Evolutionary conservation across 352 stramenopile genomes (phyloP), one percentile per base, ranked within the genome.

Genomic region (Thalassiosira exigua): DNA sequence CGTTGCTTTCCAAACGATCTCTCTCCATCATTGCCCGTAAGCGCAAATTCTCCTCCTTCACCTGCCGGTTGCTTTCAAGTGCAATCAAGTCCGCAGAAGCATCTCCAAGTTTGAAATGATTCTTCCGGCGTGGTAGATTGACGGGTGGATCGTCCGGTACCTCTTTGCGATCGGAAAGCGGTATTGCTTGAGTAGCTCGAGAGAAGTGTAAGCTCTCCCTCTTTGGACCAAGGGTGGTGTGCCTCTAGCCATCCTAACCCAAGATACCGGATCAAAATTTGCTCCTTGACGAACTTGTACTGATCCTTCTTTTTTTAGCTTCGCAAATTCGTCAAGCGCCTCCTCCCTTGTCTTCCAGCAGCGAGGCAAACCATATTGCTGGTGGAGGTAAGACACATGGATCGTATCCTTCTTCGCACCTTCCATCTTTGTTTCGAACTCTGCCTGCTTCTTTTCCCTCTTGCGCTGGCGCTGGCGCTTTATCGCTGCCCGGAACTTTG

Each of bases 191-290:
- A n/a, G n/a, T n/a, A n/a, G n/a, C n/a, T n/a, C n/a, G n/a, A n/a
- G n/a, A n/a, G n/a, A n/a, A n/a, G n/a, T n/a, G n/a, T n/a, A n/a
- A n/a, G n/a, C n/a, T n/a, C n/a, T n/a, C n/a, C n/a, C n/a, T 39
- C 14, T 11, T 52, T 54, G 26, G 62, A 72, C 62, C 64, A 64
- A 24, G 27, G 44, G 51, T 60, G 26, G 21, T 61, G 21, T 19
- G 61, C 61, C 21, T 69, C 27, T 41, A 52, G 19, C 52, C 52
- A 67, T 36, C 65, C 52, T 48, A 75, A 22, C 7, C 52, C 52
- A 36, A 64, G 33, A 32, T 65, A 75, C 9, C 53, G 17, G 11
- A 75, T 67, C 4, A 67, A 29, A 27, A 75, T 75, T 33, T 75
- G 52, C 29, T 75, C 65, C 56, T 65, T 75, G 5, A 66, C 52